Percentiles rank a stretch among this genome's conserved stretches.
Conservation (phyloP, 768 basidiomycete species). For the Kwoniella heveanensis region DNA sequence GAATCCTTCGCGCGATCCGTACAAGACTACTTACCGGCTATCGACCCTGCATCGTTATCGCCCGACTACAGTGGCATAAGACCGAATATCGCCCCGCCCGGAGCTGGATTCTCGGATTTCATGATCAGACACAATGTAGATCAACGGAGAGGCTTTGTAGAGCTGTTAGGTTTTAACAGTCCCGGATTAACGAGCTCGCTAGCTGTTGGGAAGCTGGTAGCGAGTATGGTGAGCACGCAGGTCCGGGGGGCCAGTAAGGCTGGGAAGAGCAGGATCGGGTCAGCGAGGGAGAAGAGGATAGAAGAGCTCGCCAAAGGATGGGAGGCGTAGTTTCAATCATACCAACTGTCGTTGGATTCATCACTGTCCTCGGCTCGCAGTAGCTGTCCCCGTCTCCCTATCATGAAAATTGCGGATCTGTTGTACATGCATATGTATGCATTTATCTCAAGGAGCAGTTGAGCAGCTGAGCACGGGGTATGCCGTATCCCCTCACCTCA, state of each 20-base stretch:
- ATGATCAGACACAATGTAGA: conserved; percentile 61
- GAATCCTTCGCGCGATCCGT: conserved; percentile 72
- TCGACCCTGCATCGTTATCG: conserved; percentile 40
- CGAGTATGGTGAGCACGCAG: conserved; percentile 57
- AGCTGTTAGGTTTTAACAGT: conserved; percentile 84
- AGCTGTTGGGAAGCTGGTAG: conserved; percentile 81
- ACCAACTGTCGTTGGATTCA: too few species aligned
- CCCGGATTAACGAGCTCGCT: conserved; percentile 86
- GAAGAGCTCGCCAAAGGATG: conserved; percentile 36
- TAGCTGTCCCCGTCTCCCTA: too few species aligned
- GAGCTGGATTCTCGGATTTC: conserved; percentile 82
- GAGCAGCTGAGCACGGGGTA: too few species aligned
- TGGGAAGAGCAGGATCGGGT: conserved; percentile 13
- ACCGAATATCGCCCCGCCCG: conserved; percentile 78
- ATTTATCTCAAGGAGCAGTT: too few species aligned
- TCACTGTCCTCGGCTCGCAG: too few species aligned
- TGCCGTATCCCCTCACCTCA: too few species aligned
- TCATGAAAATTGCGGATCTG: too few species aligned
- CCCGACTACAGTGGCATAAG: conserved; percentile 59
- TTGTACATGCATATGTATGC: too few species aligned
- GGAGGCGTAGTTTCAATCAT: too few species aligned
- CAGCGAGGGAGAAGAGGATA: conserved; percentile 17
- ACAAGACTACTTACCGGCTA: conserved; percentile 44
- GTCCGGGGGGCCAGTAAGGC: conserved; percentile 21
- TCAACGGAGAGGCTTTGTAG: conserved; percentile 64